A percentile compares a stretch with the other conserved stretches of the same genome.
These are phyloP conservation scores for Pilatotrama ljubarskyi DNA, from an alignment of 768 basidiomycete species.

Conservation along the genomic window DNA sequence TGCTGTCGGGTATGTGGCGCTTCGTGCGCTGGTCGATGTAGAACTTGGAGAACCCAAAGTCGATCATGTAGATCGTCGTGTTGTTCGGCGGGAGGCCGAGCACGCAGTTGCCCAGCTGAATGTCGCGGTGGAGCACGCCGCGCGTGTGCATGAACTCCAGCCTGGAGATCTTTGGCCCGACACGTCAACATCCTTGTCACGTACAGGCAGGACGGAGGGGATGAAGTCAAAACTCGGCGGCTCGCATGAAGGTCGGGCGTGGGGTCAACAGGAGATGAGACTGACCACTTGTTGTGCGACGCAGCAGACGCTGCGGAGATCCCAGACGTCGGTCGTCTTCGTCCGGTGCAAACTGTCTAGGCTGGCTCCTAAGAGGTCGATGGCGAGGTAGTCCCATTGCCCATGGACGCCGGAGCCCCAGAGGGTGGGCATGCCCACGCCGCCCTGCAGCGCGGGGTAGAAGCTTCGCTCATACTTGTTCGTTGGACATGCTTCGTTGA, in stretches of 20 bases:
- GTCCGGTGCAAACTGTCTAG: slow-evolving; percentile 61
- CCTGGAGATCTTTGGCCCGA: slow-evolving; percentile 54
- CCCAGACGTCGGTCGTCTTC: slow-evolving; percentile 58
- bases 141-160: slow-evolving; percentile 76
- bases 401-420: slow-evolving; percentile 48
- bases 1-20: slow-evolving; percentile 73
- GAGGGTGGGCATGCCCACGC: slow-evolving; percentile 71
- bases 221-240: background rate
- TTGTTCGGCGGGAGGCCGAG: slow-evolving; percentile 62
- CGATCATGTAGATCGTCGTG: slow-evolving; percentile 74
- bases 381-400: slow-evolving; percentile 53
- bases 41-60: slow-evolving; percentile 81
- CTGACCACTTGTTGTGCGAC: slow-evolving; percentile 78
- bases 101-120: slow-evolving; percentile 77
- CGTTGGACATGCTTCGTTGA: slow-evolving; percentile 73
- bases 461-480: slow-evolving; percentile 69
- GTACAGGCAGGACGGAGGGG: background rate
- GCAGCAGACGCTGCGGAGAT: slow-evolving; percentile 69
- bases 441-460: slow-evolving; percentile 72
- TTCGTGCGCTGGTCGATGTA: slow-evolving; percentile 67
- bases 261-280: slow-evolving; percentile 10
- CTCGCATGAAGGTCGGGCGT: background rate
- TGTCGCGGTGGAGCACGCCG: slow-evolving; percentile 75
- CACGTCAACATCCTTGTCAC: background rate
- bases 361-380: slow-evolving; percentile 71